phyloP scores from a whole-genome alignment of 495 filamentous ascomycete species.

The Thermothielavioides terrestris region DNA sequence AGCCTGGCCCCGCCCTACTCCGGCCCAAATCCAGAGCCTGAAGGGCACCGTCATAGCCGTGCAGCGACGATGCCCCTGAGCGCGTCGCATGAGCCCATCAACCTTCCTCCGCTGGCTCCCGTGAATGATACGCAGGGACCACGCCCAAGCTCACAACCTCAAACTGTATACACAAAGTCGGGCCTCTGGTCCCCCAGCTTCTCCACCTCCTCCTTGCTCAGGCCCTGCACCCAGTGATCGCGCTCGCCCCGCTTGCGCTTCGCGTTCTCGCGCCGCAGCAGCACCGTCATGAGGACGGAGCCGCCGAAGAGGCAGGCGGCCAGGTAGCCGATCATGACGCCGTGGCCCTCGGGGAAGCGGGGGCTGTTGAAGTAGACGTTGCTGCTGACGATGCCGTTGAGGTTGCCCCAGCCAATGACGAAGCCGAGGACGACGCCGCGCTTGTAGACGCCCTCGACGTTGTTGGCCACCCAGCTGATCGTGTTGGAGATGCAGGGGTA shows the following conservation, averaged over 20 bases:
- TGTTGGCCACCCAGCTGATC: slow-evolving; percentile 83
- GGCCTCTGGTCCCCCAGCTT: slow-evolving; percentile 62
- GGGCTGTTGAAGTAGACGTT: slow-evolving; percentile 53
- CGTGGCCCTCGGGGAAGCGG: slow-evolving; percentile 40
- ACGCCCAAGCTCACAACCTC: too few species aligned
- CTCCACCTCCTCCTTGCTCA: slow-evolving; percentile 50
- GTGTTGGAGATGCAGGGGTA: slow-evolving; percentile 91
- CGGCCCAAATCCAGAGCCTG: not conserved
- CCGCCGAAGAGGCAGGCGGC: slow-evolving; percentile 43
- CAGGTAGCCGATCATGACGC: slow-evolving; percentile 42
- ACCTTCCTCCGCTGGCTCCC: not conserved
- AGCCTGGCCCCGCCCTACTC: not conserved
- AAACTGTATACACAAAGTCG: slow-evolving; percentile 66
- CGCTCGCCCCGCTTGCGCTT: slow-evolving; percentile 54
- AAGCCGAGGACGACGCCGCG: slow-evolving; percentile 78
- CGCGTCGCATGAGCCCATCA: not conserved
- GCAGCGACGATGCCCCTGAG: not conserved
- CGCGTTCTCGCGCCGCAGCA: slow-evolving; percentile 59
- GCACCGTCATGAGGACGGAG: slow-evolving; percentile 51
- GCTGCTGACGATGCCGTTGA: slow-evolving; percentile 76
- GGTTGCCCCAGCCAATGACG: slow-evolving; percentile 88
- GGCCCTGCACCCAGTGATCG: slow-evolving; percentile 57
- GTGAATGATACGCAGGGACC: too few species aligned
- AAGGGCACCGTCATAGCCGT: too few species aligned
- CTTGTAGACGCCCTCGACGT: slow-evolving; percentile 88